Base-by-base conservation (phyloP, 2,329 filamentous ascomycete species). In the Alternaria consortialis region DNA sequence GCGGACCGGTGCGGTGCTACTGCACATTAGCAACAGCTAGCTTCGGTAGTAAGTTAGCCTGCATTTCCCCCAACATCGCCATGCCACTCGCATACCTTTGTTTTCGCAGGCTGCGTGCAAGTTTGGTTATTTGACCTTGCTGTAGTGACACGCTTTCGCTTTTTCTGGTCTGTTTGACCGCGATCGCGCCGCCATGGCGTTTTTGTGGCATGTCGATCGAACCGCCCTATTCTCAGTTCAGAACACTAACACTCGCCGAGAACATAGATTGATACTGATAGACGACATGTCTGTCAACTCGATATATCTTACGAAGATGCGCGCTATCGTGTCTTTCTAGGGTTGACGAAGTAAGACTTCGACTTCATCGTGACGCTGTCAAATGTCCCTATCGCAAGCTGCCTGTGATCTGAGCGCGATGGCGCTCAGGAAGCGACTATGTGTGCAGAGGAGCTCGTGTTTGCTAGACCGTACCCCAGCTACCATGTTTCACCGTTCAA, bases 1-100 rank as follows among this genome's bases (percentile, higher is more conserved):
- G 44, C 44, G 44, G 44, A 34, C 44, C 44, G 17, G 29, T 48
- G 44, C 44, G 31, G 44, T 31, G 44, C 44, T 48, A 48, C 44
- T 23, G 44, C 44, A 23, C 44, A 7, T 11, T 25, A 43, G 15
- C 11, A 43, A 25, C 20, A 43, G 40, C 12, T 43, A 43, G 40
- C 40, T 43, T 27, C 40, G 20, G 17, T 20, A 43, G 20, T 25
- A 20, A 25, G 20, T 43, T 42, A 9, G 9, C 39, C 17, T 48
- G 29, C 29, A 48, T 34, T 17, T 48, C 29, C 46, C 31, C 17
- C 44, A 20, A 31, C 40, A 34, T 25, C 3, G 13, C 12, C 29
- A 48, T 17, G 46, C 46, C 46, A 23, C 31, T 17, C 17, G 32
- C 12, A 48, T 6, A 11, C 31, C 15, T 34, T 34, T 9, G 5